These are phyloP conservation scores for Breynia disticha DNA, from an alignment of 441 rosid genomes.

Conservation along the genomic window DNA sequence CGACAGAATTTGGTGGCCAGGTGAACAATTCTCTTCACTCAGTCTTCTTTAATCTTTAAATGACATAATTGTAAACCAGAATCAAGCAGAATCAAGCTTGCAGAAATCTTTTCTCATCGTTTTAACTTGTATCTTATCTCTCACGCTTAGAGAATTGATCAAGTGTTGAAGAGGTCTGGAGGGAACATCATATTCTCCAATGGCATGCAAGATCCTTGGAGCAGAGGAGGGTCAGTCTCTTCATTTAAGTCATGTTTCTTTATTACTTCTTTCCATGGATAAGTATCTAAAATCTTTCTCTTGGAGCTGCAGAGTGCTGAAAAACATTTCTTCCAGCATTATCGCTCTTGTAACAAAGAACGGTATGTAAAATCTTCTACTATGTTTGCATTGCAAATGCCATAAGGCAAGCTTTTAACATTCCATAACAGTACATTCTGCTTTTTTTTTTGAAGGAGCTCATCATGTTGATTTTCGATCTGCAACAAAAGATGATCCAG, in stretches of 20 bases:
- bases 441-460: constrained; percentile 37
- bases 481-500: constrained; percentile 45
- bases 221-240: constrained; percentile 58
- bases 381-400: background rate
- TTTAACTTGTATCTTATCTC: background rate
- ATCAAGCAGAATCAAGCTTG: too few species aligned
- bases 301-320: constrained; percentile 31
- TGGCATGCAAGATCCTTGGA: constrained; percentile 75
- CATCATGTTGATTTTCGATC: constrained; percentile 60
- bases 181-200: constrained; percentile 70
- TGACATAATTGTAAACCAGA: background rate
- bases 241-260: background rate
- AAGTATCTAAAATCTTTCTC: too few species aligned
- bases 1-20: constrained; percentile 67
- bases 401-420: background rate
- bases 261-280: background rate
- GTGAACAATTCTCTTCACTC: constrained; percentile 22
- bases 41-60: background rate
- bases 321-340: constrained; percentile 53
- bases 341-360: constrained; percentile 54
- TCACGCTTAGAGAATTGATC: constrained; percentile 32
- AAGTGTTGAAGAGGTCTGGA: constrained; percentile 48
- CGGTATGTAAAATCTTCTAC: constrained; percentile 21
- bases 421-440: background rate
- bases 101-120: background rate